Conservation (phyloP, 2,329 filamentous ascomycete genomes). For the Pseudopyrenochaeta lycopersici region DNA sequence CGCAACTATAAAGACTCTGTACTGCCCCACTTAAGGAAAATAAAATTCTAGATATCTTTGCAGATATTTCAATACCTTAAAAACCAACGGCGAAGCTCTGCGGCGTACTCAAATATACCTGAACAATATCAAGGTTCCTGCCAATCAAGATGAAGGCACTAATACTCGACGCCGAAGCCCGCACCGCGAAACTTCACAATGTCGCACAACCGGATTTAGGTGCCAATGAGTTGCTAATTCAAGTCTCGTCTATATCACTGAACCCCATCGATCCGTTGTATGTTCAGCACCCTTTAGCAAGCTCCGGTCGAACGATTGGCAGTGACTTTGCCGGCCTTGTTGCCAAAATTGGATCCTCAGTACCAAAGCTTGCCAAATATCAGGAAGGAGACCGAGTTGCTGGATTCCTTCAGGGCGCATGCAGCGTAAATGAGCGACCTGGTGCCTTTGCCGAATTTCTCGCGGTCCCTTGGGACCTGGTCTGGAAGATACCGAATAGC, state of each 20-base stretch:
- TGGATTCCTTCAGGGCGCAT: constrained; percentile 57
- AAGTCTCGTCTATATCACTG: constrained; percentile 37
- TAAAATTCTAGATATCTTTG: neutral
- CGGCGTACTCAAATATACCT: neutral
- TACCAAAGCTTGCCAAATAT: constrained; percentile 19
- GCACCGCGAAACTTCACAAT: constrained; percentile 15
- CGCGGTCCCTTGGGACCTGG: constrained; percentile 45
- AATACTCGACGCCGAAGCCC: constrained; percentile 23
- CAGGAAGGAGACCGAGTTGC: constrained; percentile 46
- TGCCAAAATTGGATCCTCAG: constrained; percentile 6
- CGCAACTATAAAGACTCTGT: neutral
- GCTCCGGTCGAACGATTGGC: constrained; percentile 46
- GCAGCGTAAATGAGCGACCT: constrained; percentile 52
- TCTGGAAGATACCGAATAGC: constrained; percentile 48
- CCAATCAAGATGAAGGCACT: constrained; percentile 28
- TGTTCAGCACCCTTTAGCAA: constrained; percentile 45
- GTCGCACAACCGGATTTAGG: constrained; percentile 15
- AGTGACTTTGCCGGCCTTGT: constrained; percentile 55
- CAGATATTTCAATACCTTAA: neutral
- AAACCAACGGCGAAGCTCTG: neutral
- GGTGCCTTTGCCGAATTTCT: constrained; percentile 59
- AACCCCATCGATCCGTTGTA: constrained; percentile 49
- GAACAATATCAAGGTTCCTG: neutral
- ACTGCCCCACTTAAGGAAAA: neutral
- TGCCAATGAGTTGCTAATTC: constrained; percentile 30